Evolutionary conservation across 2,329 filamentous ascomycete genomes (phyloP), one percentile per base, ranked within the genome.

Genomic region (Rugonectria rugulosa): DNA sequence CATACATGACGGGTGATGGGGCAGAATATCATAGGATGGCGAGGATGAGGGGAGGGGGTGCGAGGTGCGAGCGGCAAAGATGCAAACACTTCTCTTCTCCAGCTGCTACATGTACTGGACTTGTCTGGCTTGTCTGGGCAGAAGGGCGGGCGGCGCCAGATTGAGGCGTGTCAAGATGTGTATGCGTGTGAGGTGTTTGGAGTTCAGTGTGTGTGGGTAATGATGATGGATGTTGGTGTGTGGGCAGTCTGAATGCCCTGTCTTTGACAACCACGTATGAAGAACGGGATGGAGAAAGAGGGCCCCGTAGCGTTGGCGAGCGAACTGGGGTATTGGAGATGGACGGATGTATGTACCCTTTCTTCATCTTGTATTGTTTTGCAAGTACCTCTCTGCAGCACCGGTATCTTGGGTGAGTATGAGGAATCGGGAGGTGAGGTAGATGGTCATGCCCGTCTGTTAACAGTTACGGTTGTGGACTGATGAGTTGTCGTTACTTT

Each of bases 11-110:
- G 77, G 75, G 12, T 40, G 36, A 77, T 77, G 74, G 75, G 75
- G 75, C 75, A 76, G 60, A 59, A 59, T 73, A 68, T 71, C 57
- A 77, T 75, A 77, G 75, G 75, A 64, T 32, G 29, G 9, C n/a
- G 31, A 40, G 10, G n/a, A 14, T 57, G 36, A 40, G 49, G 57
- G 44, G 44, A 56, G 29, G 29, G 46, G 61, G 61, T 62, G 61
- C 60, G 59, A 32, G 12, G 29, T 29, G 26, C 12, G 26, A 29
- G 12, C 12, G 29, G 29, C 10, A 32, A 14, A 32, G 29, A 23
- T 40, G 36, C 36, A 40, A 40, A 17, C 26, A n/a, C 26, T 11
- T 27, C 32, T 36, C 4, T n/a, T 10, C 31, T 15, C 3, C 32
- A 36, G 32, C 12, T 32, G 29, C 29, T 14, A 32, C 12, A n/a